Base-by-base conservation (phyloP, 108 stramenopile species). In the Skeletonema potamos region DNA sequence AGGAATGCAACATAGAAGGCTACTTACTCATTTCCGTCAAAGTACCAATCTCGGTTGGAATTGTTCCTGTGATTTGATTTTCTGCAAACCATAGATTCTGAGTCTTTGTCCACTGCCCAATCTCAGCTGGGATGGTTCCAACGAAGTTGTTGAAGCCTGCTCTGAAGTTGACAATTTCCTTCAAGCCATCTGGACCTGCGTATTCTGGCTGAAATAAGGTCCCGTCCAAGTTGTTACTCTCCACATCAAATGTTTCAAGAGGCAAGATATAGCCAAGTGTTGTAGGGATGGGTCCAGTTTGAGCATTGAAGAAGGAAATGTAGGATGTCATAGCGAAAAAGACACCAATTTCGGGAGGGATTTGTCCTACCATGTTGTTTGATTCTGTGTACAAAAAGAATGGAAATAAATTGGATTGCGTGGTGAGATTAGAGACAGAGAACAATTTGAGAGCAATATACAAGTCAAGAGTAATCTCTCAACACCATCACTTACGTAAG, bases 111-210 rank as follows among this genome's bases (percentile, higher is more conserved):
- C 86, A 67, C 12, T 72, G 48, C 46, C 87, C 91, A 61, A 93
- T 71, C 20, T 93, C 92, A 8, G 82, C 78, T 12, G 92, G 92
- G 32, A 93, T 66, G 13, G 62, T 64, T 12, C 92, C 92, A 30
- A 72, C 82, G 18, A 93, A 62, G 64, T 89, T 88, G 28, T 88
- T 84, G 41, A 80, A 46, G 64, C 79, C 73, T 8, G 79, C 67
- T 58, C 79, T 63, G 13, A 73, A 80, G 59, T 73, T 73, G 12
- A 65, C 72, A 22, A 80, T 58, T 29, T 80, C 72, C 18, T 44
- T 61, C 54, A 80, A 43, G 28, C 79, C 79, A 46, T 69, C 64
- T 41, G 64, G 64, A 22, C 77, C 77, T 28, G 27, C 12, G 28
- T 72, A 80, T 54, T 80, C 79, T 48, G 72, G 72, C 30, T 80